These are phyloP conservation scores for Pythium scleroteichum DNA, from an alignment of 352 stramenopile species.

Conservation along the genomic window DNA sequence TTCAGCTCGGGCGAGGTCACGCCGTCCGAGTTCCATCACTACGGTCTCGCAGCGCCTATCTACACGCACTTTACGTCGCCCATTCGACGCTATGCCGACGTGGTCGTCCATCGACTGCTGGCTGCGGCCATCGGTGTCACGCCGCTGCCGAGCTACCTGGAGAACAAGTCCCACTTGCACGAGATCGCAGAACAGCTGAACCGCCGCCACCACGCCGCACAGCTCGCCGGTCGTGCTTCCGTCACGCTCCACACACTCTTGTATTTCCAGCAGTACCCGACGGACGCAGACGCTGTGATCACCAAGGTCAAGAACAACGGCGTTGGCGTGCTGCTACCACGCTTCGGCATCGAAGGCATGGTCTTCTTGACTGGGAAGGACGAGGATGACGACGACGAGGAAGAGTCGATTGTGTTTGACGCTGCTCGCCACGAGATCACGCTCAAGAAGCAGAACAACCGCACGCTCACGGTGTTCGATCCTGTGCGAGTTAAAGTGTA, in stretches of 20 bases:
- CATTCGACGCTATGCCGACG: conserved; percentile 97
- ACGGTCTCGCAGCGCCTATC: conserved; percentile 96
- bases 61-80: conserved; percentile 99
- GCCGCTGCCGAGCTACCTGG: conserved; percentile 93
- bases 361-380: conserved; percentile 87
- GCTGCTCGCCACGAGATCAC: conserved; percentile 56
- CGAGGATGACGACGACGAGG: conserved; percentile 46
- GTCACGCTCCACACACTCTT: conserved; percentile 97
- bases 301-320: conserved; percentile 94
- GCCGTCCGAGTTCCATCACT: conserved; percentile 97
- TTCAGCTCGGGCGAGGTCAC: conserved; percentile 97
- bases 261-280: conserved; percentile 94
- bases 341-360: conserved; percentile 98
- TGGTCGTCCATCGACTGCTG: conserved; percentile 98
- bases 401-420: conserved; percentile 48
- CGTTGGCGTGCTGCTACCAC: conserved; percentile 96
- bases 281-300: conserved; percentile 90
- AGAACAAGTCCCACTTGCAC: conserved; percentile 93
- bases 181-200: conserved; percentile 98
- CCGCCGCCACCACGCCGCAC: conserved; percentile 93
- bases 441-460: conserved; percentile 50
- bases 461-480: conserved; percentile 78
- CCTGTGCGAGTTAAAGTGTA: conserved; percentile 80
- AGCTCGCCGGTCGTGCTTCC: conserved; percentile 95
- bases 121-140: conserved; percentile 96